Percentiles rank a stretch among this genome's conserved stretches.
Conservation (phyloP, 2,329 filamentous ascomycete species). For the Sporothrix phasma region DNA sequence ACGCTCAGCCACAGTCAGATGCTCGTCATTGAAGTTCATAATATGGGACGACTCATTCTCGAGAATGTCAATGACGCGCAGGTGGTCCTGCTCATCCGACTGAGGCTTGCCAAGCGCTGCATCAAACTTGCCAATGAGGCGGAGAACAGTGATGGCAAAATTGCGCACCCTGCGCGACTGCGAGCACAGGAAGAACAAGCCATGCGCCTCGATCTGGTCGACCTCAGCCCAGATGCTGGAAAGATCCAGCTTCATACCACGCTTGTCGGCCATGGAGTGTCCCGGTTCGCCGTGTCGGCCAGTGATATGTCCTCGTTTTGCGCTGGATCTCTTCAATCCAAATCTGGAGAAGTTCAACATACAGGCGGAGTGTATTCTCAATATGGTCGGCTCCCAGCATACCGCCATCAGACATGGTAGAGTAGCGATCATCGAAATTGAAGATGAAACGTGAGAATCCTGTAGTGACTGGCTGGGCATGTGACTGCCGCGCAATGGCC, state of each 20-base stretch:
- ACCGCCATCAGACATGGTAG: slow-evolving; percentile 94
- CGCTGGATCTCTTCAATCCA: slow-evolving; percentile 96
- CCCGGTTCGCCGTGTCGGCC: slow-evolving; percentile 54
- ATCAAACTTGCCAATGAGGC: slow-evolving; percentile 89
- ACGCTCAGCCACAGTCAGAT: slow-evolving; percentile 81
- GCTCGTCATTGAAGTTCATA: slow-evolving; percentile 86
- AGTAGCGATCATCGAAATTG: slow-evolving; percentile 94
- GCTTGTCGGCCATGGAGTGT: slow-evolving; percentile 42
- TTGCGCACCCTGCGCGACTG: slow-evolving; percentile 82
- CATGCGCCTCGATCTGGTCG: slow-evolving; percentile 93
- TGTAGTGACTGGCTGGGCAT: slow-evolving; percentile 91
- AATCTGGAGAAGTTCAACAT: slow-evolving; percentile 86
- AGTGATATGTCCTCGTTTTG: slow-evolving; percentile 63
- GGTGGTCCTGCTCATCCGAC: slow-evolving; percentile 43
- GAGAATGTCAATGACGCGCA: slow-evolving; percentile 79
- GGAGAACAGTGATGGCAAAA: slow-evolving; percentile 85
- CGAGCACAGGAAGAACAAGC: slow-evolving; percentile 92
- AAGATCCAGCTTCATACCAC: slow-evolving; percentile 70
- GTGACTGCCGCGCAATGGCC: slow-evolving; percentile 84
- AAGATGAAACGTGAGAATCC: slow-evolving; percentile 97
- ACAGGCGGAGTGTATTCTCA: slow-evolving; percentile 83
- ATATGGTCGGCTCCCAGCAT: slow-evolving; percentile 93
- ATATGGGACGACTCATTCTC: slow-evolving; percentile 82
- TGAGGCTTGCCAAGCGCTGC: slow-evolving; percentile 65
- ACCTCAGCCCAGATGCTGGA: slow-evolving; percentile 87